phyloP scores from a whole-genome alignment of 2,329 filamentous ascomycete genomes.

The Trichoderma sp. region DNA sequence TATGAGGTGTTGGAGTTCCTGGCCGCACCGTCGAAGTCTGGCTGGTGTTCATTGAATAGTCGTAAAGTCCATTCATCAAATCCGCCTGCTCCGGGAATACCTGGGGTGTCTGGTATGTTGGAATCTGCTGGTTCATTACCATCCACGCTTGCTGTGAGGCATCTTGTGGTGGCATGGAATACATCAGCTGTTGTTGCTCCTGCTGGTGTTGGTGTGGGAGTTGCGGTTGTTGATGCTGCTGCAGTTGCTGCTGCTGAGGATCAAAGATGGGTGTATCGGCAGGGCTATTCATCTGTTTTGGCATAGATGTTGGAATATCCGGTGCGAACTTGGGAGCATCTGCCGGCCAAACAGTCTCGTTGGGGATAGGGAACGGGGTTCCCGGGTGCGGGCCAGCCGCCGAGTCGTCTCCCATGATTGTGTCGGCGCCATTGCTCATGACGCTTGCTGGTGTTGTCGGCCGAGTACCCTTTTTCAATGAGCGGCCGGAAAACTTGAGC shows the following conservation, averaged over 20 bases:
- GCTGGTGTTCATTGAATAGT: conserved; percentile 28
- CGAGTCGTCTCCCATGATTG: conserved; percentile 36
- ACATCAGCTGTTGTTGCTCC: conserved; percentile 27
- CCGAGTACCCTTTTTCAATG: conserved; percentile 36
- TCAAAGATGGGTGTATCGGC: conserved; percentile 26
- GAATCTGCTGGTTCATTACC: conserved; percentile 21
- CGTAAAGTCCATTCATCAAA: conserved; percentile 23
- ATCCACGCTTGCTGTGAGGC: conserved; percentile 29
- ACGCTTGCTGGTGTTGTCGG: conserved; percentile 34
- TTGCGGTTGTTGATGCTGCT: conserved; percentile 19
- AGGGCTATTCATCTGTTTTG: conserved; percentile 34
- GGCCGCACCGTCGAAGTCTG: conserved; percentile 31
- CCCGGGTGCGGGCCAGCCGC: conserved; percentile 39
- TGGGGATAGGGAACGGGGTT: conserved; percentile 41
- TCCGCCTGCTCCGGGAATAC: conserved; percentile 21
- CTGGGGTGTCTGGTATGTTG: conserved; percentile 23
- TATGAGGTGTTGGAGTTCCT: conserved; percentile 38
- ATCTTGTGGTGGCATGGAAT: conserved; percentile 32
- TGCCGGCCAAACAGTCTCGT: conserved; percentile 37
- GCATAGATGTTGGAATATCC: conserved; percentile 28
- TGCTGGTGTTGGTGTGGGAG: conserved; percentile 19
- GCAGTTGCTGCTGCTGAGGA: not conserved
- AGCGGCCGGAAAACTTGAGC: conserved; percentile 33
- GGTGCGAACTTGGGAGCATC: conserved; percentile 41
- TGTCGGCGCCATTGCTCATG: conserved; percentile 23